These are phyloP conservation scores for Chaetomiaceae sp. DNA, from an alignment of 2,329 filamentous ascomycete species.

Conservation along the genomic window DNA sequence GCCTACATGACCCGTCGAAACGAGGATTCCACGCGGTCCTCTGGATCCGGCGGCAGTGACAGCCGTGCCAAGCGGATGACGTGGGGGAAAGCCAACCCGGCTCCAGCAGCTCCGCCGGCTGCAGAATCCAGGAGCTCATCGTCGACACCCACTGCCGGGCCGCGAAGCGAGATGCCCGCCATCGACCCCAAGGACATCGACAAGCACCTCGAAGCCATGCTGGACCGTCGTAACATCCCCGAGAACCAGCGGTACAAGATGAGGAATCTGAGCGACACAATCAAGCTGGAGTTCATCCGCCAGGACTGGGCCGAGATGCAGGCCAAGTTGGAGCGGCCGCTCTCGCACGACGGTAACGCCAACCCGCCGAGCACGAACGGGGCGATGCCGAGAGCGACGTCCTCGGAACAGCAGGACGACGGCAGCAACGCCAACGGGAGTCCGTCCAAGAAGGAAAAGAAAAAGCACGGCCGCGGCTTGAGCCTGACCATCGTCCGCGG, in stretches of 20 bases:
- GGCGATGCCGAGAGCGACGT: background rate
- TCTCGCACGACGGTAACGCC: constrained; percentile 37
- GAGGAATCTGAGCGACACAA: constrained; percentile 77
- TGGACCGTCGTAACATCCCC: constrained; percentile 88
- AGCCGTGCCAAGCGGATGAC: constrained; percentile 21
- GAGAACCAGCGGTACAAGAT: constrained; percentile 93
- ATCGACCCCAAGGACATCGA: constrained; percentile 51
- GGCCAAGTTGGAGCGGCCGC: constrained; percentile 40
- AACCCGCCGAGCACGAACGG: constrained; percentile 8
- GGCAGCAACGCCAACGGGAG: constrained; percentile 28
- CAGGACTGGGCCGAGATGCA: constrained; percentile 73
- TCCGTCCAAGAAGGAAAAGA: constrained; percentile 43
- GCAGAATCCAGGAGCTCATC: constrained; percentile 25
- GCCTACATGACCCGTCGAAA: constrained; percentile 24
- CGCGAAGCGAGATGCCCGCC: constrained; percentile 18
- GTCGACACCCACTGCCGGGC: constrained; percentile 26
- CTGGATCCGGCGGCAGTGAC: constrained; percentile 12
- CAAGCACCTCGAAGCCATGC: constrained; percentile 52
- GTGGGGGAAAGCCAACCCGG: constrained; percentile 28
- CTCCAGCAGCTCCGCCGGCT: constrained; percentile 34
- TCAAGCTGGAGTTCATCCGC: constrained; percentile 93
- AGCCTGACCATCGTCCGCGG: constrained; percentile 73
- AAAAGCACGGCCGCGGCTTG: constrained; percentile 59
- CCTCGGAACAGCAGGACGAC: constrained; percentile 31
- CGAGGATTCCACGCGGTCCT: constrained; percentile 10